phyloP scores from a whole-genome alignment of 2,329 filamentous ascomycete genomes.

The Rhinocladiella mackenziei region DNA sequence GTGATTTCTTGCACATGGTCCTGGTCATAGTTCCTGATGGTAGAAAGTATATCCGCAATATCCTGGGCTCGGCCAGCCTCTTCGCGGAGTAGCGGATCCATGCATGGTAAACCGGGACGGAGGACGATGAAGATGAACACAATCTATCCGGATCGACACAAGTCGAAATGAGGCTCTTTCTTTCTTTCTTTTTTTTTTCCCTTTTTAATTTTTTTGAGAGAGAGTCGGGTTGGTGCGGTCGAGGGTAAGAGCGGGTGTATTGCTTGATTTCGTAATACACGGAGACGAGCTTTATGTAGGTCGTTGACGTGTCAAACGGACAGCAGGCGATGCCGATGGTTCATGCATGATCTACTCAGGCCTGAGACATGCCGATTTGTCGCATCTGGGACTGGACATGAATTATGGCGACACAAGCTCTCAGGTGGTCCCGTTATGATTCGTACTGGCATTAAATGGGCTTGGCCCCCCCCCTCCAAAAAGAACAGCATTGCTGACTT shows the following conservation, averaged over 20 bases:
- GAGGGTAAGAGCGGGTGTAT: constrained; percentile 11
- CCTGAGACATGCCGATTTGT: constrained; percentile 24
- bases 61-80: constrained; percentile 51
- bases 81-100: constrained; percentile 40
- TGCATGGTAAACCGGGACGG: constrained; percentile 22
- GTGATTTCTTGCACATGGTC: constrained; percentile 52
- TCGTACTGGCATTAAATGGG: constrained; percentile 18
- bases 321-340: constrained; percentile 21
- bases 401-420: constrained; percentile 21
- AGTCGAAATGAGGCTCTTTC: constrained; percentile 18
- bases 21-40: constrained; percentile 50
- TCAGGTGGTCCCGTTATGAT: constrained; percentile 17
- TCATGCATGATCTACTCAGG: constrained; percentile 17
- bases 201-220: too few relatives aligned
- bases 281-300: constrained; percentile 24
- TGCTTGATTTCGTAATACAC: constrained; percentile 21
- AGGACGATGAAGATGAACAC: constrained; percentile 4
- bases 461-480: constrained; percentile 3
- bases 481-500: constrained; percentile 1
- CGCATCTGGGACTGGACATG: constrained; percentile 7
- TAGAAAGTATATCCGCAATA: constrained; percentile 48
- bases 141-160: constrained; percentile 5
- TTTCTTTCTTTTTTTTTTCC: too few relatives aligned
- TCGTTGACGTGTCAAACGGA: constrained; percentile 30
- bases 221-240: constrained; percentile 1